phyloP scores from a whole-genome alignment of 345 rosid species.

The Sisymbrium irio region DNA sequence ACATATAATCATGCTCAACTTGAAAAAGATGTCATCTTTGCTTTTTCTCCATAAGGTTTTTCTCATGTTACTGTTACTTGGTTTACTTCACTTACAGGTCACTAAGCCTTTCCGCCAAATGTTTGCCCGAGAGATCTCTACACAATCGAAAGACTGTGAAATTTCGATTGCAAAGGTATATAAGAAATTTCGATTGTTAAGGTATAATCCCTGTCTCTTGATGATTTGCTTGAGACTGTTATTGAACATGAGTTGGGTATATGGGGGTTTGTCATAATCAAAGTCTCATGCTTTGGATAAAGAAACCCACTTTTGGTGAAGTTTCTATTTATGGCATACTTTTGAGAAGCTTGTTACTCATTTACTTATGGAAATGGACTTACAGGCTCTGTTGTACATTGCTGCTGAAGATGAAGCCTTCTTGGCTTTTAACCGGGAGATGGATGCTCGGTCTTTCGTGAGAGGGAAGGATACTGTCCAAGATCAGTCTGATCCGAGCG shows the following conservation, averaged over 20 bases:
- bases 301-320: neutral
- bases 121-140: conserved; percentile 72
- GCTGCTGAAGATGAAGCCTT: conserved; percentile 95
- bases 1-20: neutral
- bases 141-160: conserved; percentile 70
- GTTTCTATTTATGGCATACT: neutral
- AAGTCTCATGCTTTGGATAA: neutral
- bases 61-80: conserved; percentile 28
- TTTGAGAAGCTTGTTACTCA: conserved; percentile 8
- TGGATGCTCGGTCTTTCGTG: conserved; percentile 51
- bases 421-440: conserved; percentile 52
- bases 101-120: conserved; percentile 56
- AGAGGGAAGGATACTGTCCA: conserved; percentile 47
- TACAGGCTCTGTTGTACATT: conserved; percentile 69
- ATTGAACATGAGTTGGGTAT: conserved; percentile 16
- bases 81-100: conserved; percentile 44
- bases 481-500: conserved; percentile 23
- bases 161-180: conserved; percentile 80
- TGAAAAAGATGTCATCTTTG: neutral
- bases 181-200: conserved; percentile 30
- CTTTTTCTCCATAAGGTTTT: neutral
- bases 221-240: conserved; percentile 18
- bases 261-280: neutral
- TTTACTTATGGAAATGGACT: conserved; percentile 25
- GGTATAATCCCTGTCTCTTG: conserved; percentile 37